phyloP scores from a whole-genome alignment of 208 protist species.

The Crithidia acanthocephali region DNA sequence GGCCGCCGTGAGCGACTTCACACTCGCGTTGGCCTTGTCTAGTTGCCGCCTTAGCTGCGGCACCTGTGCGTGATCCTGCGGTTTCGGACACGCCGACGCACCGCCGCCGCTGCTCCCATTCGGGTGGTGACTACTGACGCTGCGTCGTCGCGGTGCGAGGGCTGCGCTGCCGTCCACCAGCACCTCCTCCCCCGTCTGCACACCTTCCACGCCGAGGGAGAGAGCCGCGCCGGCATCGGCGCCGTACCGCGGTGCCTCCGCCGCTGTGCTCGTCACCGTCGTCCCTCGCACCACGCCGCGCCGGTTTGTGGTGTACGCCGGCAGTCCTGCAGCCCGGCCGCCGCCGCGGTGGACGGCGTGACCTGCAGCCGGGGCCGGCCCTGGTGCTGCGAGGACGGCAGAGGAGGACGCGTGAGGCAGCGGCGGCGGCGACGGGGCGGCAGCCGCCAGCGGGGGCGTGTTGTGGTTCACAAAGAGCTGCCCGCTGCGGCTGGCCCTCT shows the following conservation, averaged over 20 bases:
- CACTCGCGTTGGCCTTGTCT: conserved; percentile 9
- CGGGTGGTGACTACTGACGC: not conserved
- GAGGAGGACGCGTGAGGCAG: not conserved
- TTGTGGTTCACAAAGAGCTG: conserved; percentile 34
- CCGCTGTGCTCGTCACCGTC: not conserved
- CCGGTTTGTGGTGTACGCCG: conserved; percentile 2
- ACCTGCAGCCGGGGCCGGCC: not conserved
- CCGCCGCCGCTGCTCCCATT: not conserved
- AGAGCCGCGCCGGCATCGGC: not conserved
- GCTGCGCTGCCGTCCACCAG: conserved; percentile 23
- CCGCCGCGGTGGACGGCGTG: not conserved
- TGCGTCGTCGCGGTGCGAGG: conserved; percentile 16
- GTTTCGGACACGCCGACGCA: not conserved
- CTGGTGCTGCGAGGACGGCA: not conserved
- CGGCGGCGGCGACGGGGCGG: not conserved
- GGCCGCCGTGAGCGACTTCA: conserved; percentile 8
- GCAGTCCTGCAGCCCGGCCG: not conserved
- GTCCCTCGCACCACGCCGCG: conserved; percentile 21
- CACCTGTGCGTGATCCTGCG: conserved; percentile 23
- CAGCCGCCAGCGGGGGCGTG: not conserved
- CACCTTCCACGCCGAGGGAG: conserved; percentile 55
- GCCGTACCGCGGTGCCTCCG: conserved; percentile 1
- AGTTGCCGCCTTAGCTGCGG: conserved; percentile 31
- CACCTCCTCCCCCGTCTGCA: conserved; percentile 74
- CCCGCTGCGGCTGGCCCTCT: conserved; percentile 11